These are phyloP conservation scores for Leptographium galeiforme DNA, from an alignment of 2,329 filamentous ascomycete species.

Conservation along the genomic window DNA sequence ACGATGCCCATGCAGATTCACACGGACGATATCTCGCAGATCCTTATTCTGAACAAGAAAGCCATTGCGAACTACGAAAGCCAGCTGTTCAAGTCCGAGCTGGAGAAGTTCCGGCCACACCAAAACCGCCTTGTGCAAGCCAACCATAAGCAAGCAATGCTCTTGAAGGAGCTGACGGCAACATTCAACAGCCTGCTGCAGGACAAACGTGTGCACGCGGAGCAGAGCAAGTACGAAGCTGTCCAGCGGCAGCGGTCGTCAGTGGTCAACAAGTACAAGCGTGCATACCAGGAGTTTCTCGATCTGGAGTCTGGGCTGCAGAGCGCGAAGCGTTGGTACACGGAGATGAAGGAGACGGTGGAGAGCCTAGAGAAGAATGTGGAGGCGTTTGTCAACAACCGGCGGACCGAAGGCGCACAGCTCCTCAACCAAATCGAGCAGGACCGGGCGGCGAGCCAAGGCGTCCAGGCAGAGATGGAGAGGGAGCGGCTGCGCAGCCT, in stretches of 20 bases:
- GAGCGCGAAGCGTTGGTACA: constrained; percentile 85
- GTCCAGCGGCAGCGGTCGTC: constrained; percentile 71
- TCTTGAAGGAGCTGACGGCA: constrained; percentile 88
- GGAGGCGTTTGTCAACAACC: constrained; percentile 91
- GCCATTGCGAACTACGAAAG: constrained; percentile 82
- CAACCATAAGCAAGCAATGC: constrained; percentile 82
- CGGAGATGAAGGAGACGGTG: constrained; percentile 89
- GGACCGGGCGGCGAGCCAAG: constrained; percentile 50
- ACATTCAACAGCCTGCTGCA: constrained; percentile 80
- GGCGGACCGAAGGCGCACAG: constrained; percentile 79
- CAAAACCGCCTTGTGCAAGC: constrained; percentile 85
- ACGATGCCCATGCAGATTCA: constrained; percentile 49
- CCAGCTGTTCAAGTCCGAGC: constrained; percentile 84
- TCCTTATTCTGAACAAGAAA: constrained; percentile 96
- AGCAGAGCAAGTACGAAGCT: constrained; percentile 88
- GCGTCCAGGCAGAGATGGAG: constrained; percentile 61
- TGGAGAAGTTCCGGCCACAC: constrained; percentile 94
- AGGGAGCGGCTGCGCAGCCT: constrained; percentile 73
- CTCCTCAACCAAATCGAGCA: constrained; percentile 80
- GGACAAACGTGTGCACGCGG: constrained; percentile 83
- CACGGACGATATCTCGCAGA: constrained; percentile 93
- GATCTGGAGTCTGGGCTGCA: constrained; percentile 76
- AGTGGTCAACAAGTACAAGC: constrained; percentile 78
- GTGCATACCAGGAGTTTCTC: constrained; percentile 82
- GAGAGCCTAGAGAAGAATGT: constrained; percentile 91